phyloP scores from a whole-genome alignment of 2,329 filamentous ascomycete species.

The Exutisphaerella laricina region DNA sequence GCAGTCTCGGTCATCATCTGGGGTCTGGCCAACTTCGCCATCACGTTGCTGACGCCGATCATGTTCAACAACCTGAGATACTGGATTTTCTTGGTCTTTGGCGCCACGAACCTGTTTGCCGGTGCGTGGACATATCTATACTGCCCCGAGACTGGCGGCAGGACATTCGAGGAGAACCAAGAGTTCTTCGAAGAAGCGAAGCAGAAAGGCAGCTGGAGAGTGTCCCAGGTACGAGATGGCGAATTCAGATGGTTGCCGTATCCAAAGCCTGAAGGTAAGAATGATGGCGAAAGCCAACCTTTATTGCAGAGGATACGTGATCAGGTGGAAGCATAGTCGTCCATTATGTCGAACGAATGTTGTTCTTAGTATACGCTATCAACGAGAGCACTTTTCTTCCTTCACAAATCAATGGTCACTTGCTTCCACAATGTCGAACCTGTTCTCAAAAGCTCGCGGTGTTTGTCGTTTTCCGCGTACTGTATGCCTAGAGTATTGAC shows the following conservation, averaged over 20 bases:
- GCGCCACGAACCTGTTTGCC: constrained; percentile 50
- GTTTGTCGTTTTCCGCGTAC: no score
- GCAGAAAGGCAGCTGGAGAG: constrained; percentile 49
- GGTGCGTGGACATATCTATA: constrained; percentile 51
- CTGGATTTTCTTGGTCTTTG: constrained; percentile 54
- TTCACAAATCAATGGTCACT: no score
- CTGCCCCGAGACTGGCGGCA: constrained; percentile 51
- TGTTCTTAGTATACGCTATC: no score
- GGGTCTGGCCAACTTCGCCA: constrained; percentile 54
- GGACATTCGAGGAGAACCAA: constrained; percentile 57
- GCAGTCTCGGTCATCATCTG: constrained; percentile 52
- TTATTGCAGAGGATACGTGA: constrained; percentile 41
- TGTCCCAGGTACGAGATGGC: constrained; percentile 49
- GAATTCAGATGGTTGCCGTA: constrained; percentile 46
- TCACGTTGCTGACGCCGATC: constrained; percentile 54
- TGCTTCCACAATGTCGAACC: no score
- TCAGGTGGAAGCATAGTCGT: constrained; percentile 28
- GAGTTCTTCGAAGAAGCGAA: constrained; percentile 52
- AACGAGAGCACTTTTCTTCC: no score
- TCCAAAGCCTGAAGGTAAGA: constrained; percentile 33
- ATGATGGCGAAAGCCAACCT: constrained; percentile 42
- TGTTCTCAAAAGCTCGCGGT: no score
- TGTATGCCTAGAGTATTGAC: no score
- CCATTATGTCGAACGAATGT: no score
- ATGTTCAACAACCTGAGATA: constrained; percentile 57